These are phyloP conservation scores for Mortierella hygrophila DNA, from an alignment of 192 early-diverging fungal species.

Conservation along the genomic window DNA sequence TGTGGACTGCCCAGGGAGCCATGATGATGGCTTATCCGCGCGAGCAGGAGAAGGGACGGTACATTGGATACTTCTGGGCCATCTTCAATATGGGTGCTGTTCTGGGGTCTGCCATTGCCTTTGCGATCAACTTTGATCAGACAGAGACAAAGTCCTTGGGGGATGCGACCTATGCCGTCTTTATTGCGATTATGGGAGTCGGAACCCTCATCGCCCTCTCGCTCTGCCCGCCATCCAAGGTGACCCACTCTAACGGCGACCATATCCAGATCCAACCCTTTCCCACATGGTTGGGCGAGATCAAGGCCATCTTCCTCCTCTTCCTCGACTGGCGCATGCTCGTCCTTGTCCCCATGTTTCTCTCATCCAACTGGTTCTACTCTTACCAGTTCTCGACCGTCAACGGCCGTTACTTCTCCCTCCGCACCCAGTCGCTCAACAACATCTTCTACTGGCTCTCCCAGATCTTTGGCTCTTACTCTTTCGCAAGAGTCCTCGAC, in stretches of 20 bases:
- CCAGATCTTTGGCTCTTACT: conserved; percentile 74
- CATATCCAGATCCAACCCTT: conserved; percentile 72
- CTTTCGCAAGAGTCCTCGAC: conserved; percentile 74
- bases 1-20: conserved; percentile 77
- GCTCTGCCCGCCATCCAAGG: conserved; percentile 65
- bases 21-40: conserved; percentile 87
- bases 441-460: conserved; percentile 79
- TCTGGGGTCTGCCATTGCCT: conserved; percentile 77
- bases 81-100: conserved; percentile 84
- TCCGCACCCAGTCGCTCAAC: conserved; percentile 76
- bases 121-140: conserved; percentile 74
- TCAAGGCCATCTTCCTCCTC: conserved; percentile 59
- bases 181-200: conserved; percentile 73
- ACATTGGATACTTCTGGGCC: conserved; percentile 86
- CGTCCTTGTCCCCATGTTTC: conserved; percentile 70
- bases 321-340: conserved; percentile 73
- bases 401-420: conserved; percentile 72
- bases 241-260: conserved; percentile 73
- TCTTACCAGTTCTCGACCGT: conserved; percentile 73
- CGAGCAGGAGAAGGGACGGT: conserved; percentile 80
- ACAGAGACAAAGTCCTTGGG: conserved; percentile 59
- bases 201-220: conserved; percentile 66
- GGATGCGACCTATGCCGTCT: conserved; percentile 78
- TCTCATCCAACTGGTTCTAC: conserved; percentile 83
- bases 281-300: conserved; percentile 69